Evolutionary conservation across 202 grass and related monocot genomes (phyloP).

Genomic region (Eragrostis tef): DNA sequence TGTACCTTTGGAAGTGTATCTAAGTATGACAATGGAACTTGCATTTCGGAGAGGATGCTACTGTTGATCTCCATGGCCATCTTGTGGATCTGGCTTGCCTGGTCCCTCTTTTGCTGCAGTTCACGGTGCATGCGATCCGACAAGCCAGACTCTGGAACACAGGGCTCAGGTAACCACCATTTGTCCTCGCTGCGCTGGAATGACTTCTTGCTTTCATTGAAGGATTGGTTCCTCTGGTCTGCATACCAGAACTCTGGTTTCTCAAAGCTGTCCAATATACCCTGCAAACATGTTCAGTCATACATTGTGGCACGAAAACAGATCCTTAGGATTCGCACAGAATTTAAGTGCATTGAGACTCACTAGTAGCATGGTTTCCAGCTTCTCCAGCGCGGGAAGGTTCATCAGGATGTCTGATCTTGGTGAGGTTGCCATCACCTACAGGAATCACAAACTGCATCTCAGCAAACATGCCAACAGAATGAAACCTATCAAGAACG

Average conservation of each 20-base stretch:
- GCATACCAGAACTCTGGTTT: constrained; percentile 83
- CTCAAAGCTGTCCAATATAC: constrained; percentile 82
- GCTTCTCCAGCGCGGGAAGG: constrained; percentile 74
- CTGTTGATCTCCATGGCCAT: constrained; percentile 96
- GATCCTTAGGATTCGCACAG: neutral
- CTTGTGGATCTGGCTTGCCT: constrained; percentile 95
- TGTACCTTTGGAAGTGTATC: constrained; percentile 85
- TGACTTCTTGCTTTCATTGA: constrained; percentile 51
- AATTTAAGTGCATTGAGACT: neutral
- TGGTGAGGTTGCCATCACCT: constrained; percentile 73
- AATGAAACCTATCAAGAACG: neutral
- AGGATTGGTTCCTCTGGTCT: constrained; percentile 65
- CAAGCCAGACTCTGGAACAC: constrained; percentile 70
- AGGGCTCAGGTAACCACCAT: constrained; percentile 90
- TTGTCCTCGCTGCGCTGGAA: constrained; percentile 72
- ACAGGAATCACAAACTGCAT: constrained; percentile 10
- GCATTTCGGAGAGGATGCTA: constrained; percentile 78
- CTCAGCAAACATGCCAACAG: constrained; percentile 27
- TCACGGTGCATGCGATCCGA: constrained; percentile 60
- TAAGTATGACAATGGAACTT: constrained; percentile 73
- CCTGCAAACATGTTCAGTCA: constrained; percentile 52
- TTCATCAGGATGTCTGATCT: constrained; percentile 73
- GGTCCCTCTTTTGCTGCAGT: constrained; percentile 79
- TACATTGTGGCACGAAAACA: neutral
- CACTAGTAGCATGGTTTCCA: constrained; percentile 74